Evolutionary conservation across 805 yeast species (phyloP).

Genomic region (Barnettozyma populi): DNA sequence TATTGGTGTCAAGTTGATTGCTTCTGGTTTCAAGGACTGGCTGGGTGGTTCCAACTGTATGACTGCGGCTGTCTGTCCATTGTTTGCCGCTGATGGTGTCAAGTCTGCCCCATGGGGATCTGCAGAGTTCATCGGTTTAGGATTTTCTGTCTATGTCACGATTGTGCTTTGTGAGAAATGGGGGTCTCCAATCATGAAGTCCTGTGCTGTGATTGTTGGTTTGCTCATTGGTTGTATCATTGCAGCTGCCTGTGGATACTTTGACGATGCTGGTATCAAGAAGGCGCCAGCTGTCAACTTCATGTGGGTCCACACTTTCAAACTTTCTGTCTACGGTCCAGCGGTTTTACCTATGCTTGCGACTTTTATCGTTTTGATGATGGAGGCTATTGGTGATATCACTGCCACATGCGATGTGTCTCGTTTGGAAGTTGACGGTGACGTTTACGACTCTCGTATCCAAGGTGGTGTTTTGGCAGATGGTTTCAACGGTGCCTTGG

Average conservation of each 20-base stretch:
- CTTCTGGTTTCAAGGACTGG: constrained; percentile 78
- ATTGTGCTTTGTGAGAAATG: constrained; percentile 76
- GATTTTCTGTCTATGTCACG: constrained; percentile 71
- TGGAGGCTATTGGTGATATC: constrained; percentile 94
- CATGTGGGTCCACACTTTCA: constrained; percentile 84
- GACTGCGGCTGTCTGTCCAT: constrained; percentile 40
- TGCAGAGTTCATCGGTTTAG: constrained; percentile 81
- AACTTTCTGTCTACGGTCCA: constrained; percentile 73
- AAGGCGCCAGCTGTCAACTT: constrained; percentile 80
- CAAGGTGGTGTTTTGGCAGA: constrained; percentile 94
- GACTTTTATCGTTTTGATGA: constrained; percentile 72
- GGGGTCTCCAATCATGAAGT: constrained; percentile 93
- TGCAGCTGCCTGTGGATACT: constrained; percentile 87
- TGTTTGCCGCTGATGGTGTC: constrained; percentile 46
- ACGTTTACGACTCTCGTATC: constrained; percentile 71
- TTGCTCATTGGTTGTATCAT: constrained; percentile 84
- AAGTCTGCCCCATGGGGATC: constrained; percentile 72
- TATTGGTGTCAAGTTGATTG: constrained; percentile 68
- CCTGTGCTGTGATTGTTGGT: constrained; percentile 88
- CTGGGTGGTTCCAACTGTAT: constrained; percentile 77
- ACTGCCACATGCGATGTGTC: constrained; percentile 94
- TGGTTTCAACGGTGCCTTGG: constrained; percentile 72
- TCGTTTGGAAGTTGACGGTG: constrained; percentile 78
- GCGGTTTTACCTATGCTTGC: constrained; percentile 82
- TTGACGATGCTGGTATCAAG: constrained; percentile 49